phyloP scores from a whole-genome alignment of 2,329 filamentous ascomycete species.

The Sarocladium kiliense region DNA sequence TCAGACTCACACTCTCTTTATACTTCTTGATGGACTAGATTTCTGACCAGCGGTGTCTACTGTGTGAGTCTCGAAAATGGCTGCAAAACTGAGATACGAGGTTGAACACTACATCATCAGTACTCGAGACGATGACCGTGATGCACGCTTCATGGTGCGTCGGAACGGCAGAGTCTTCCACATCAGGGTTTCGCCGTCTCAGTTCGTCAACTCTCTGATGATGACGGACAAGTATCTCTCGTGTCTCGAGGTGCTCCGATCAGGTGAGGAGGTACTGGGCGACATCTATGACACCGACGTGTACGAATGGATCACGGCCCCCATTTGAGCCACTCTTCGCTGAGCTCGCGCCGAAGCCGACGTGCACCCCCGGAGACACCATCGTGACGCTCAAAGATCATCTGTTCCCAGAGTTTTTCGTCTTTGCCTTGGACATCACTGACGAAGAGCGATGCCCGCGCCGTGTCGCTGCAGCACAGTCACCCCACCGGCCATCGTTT shows the following conservation, averaged over 20 bases:
- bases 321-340: slow-evolving; percentile 16
- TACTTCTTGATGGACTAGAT: too few species aligned
- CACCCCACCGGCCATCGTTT: slow-evolving; percentile 12
- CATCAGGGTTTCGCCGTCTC: neutral
- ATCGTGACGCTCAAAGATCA: slow-evolving; percentile 15
- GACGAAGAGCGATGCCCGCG: slow-evolving; percentile 14
- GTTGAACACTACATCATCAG: neutral
- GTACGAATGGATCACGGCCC: slow-evolving; percentile 15
- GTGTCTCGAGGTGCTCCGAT: neutral
- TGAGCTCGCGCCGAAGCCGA: slow-evolving; percentile 15
- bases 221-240: neutral
- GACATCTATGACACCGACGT: slow-evolving; percentile 10
- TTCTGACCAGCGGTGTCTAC: too few species aligned
- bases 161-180: neutral
- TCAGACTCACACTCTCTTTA: too few species aligned
- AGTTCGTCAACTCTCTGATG: neutral
- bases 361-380: slow-evolving; percentile 6
- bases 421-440: slow-evolving; percentile 14
- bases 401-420: slow-evolving; percentile 15
- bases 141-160: neutral
- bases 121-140: neutral
- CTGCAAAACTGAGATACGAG: neutral
- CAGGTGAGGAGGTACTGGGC: neutral
- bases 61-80: neutral
- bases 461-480: slow-evolving; percentile 9